Evolutionary conservation across 192 early-diverging fungal species (phyloP), one percentile per base, ranked within the genome.

Genomic region (Funneliformis geosporum): DNA sequence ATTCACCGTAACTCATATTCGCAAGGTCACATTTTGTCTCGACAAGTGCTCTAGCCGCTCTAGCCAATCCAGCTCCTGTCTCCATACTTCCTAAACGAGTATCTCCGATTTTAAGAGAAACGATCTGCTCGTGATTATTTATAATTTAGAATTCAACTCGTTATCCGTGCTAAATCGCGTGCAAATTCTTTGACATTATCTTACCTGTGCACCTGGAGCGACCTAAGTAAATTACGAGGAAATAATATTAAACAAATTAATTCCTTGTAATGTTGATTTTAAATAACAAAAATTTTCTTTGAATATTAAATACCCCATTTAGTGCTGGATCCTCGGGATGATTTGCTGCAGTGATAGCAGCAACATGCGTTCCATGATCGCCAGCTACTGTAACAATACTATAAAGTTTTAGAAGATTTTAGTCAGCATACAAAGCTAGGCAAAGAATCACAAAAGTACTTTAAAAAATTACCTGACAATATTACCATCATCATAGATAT

Each of bases 31-130:
- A 87, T 68, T 87, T 85, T 76, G 89, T 84, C 75, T 91, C 86
- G 39, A 92, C 87, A 23, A 94, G 86, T 73, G 94, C 93, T 46
- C 86, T 90, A 44, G 90, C 93, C 0, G 96, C 95, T 61, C 97
- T 91, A 4, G 94, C 92, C 55, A 99, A 86, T 8, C 89, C 93
- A 4, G 89, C 85, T 5, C 92, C 92, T 9, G 96, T 97, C 82
- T 99, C 97, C 89, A 95, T 91, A 40, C 90, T 89, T 6, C 85
- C 87, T 38, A 89, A 81, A 27, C 93, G 90, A 42, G 79, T 85
- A 80, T 99, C 96, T 38, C 97, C 96, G 83, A 99, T 96, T 81
- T 94, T 94, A 62, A 99, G 88, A 25, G 95, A 97, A 46, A 99
- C 84, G 74, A 99, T 88, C 87, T 76, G 47, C 18, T 69, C 10